phyloP scores from a whole-genome alignment of 805 yeast genomes.

The Zygosaccharomyces lentus region DNA sequence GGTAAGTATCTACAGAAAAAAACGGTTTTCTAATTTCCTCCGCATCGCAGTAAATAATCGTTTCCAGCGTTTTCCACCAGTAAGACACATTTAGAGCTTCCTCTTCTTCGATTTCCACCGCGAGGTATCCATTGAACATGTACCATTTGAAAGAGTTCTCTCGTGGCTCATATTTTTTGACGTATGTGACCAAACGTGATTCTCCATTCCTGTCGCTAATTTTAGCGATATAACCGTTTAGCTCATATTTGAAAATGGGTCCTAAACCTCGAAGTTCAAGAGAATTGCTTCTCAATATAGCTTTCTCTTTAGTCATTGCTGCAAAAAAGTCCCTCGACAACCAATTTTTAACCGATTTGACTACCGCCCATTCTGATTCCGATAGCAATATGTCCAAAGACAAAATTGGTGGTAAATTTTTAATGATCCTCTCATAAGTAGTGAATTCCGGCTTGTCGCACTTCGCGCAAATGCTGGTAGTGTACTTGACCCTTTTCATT shows the following conservation, averaged over 20 bases:
- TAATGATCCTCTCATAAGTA: conserved; percentile 49
- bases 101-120: conserved; percentile 62
- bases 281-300: conserved; percentile 34
- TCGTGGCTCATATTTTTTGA: conserved; percentile 40
- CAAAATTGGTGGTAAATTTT: conserved; percentile 60
- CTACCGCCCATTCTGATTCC: conserved; percentile 50
- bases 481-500: conserved; percentile 47
- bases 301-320: conserved; percentile 37
- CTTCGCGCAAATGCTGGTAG: conserved; percentile 49
- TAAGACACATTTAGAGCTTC: conserved; percentile 72
- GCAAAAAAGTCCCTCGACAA: conserved; percentile 57
- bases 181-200: conserved; percentile 55
- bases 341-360: conserved; percentile 53
- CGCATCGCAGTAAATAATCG: conserved; percentile 58
- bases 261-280: conserved; percentile 29
- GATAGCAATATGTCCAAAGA: conserved; percentile 55
- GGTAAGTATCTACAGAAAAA: conserved; percentile 48
- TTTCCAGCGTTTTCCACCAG: conserved; percentile 82
- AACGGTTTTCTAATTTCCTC: conserved; percentile 39
- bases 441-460: conserved; percentile 51
- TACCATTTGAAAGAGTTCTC: conserved; percentile 53
- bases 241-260: conserved; percentile 48
- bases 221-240: conserved; percentile 68
- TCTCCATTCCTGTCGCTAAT: conserved; percentile 53
- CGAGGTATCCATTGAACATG: conserved; percentile 88